Base-by-base conservation (phyloP, 208 protist species). In the Trypanosoma scelopori region DNA sequence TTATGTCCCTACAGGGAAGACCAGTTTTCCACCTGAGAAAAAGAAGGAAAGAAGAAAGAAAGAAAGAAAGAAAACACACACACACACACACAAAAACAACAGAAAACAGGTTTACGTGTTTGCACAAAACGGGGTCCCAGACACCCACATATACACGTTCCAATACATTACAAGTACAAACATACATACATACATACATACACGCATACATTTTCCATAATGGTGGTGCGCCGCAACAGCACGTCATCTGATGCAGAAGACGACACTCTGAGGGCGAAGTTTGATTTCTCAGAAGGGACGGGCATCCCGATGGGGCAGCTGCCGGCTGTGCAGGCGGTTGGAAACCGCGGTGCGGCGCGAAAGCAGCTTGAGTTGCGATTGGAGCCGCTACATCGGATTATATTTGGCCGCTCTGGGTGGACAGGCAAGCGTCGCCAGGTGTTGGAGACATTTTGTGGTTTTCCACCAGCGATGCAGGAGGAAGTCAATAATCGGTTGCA, bases 331-430 rank as follows among this genome's bases (percentile, higher is more conserved):
- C 71, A 63, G 18, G 49, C 43, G 30, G 62, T 74, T 7, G 28
- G 59, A 3, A 61, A 42, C 16, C 77, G 83, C 18, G 64, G 77
- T 7, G 66, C 52, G n/a, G 79, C 77, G 13, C 57, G 53, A 2
- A 70, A 74, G 46, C 48, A 59, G 12, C 61, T 92, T 13, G 88
- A 94, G 62, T 32, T 57, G 0, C 77, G 70, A 5, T 55, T 92
- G 12, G 85, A 94, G 72, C 71, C 79, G 20, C 70, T 94, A 18
- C 88, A 94, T 67, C 84, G 82, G 27, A 23, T 92, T 23, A 76
- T 87, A 23, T 94, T 85, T 76, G 76, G 79, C 27, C 85, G 85
- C 25, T 46, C 74, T 18, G 88, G 88, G 5, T 27, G 49, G n/a
- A 22, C 11, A 2, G 81, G 81, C 20, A 69, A 71, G 45, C 85